Evolutionary conservation across 1,284 basidiomycete genomes (phyloP).

Genomic region (Cystobasidiaceae sp.): DNA sequence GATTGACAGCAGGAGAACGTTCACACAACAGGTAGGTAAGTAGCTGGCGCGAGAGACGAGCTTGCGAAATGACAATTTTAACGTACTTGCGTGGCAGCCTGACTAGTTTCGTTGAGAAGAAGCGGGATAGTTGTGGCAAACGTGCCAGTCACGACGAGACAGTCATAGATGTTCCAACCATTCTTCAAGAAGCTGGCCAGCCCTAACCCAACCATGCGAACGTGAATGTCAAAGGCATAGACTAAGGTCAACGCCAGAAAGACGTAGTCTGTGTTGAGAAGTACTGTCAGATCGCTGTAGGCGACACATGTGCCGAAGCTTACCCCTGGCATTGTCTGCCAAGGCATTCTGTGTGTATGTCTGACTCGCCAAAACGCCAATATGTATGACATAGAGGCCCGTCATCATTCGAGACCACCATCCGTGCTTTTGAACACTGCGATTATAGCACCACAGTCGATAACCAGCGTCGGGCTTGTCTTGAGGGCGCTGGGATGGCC

Average conservation of each 20-base stretch:
- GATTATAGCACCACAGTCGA: constrained; percentile 83
- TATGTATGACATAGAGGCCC: constrained; percentile 73
- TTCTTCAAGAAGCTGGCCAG: constrained; percentile 77
- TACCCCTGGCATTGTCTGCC: constrained; percentile 64
- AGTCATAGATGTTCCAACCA: constrained; percentile 84
- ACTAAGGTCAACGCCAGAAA: constrained; percentile 70
- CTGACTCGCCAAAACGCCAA: constrained; percentile 80
- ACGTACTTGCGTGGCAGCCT: constrained; percentile 15
- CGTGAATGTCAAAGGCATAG: constrained; percentile 71
- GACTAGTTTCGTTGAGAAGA: constrained; percentile 50
- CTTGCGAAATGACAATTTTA: background rate
- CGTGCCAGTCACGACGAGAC: constrained; percentile 74
- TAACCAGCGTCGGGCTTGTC: constrained; percentile 56
- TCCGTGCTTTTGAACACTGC: constrained; percentile 84
- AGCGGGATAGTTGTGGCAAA: constrained; percentile 77
- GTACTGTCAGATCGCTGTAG: too few relatives aligned
- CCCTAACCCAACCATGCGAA: constrained; percentile 78
- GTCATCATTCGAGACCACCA: constrained; percentile 89
- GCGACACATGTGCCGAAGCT: constrained; percentile 40
- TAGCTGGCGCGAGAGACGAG: too few relatives aligned
- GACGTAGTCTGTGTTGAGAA: constrained; percentile 71
- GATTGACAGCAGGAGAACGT: too few relatives aligned
- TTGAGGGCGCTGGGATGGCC: constrained; percentile 75
- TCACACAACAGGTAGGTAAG: too few relatives aligned
- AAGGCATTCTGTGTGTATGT: constrained; percentile 59